Base-by-base conservation (phyloP, 2,329 filamentous ascomycete genomes). In the Orbilia brochopaga region DNA sequence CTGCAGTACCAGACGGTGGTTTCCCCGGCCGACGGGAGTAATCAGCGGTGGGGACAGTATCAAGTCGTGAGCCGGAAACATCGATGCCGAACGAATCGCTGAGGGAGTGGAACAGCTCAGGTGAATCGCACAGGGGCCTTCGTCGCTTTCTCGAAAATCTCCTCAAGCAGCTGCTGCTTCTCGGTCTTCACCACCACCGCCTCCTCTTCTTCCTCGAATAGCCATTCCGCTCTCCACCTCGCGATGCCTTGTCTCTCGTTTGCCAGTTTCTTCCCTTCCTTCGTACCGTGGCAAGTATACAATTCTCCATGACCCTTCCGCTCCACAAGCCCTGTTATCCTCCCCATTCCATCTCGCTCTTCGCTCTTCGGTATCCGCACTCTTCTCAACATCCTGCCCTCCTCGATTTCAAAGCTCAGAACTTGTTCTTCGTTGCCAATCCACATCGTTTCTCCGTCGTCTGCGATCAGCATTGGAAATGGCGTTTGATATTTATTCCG, bases 381-480 rank as follows among this genome's bases (percentile, higher is more conserved):
- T 11, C 88, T 86, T 46, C 88, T 88, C 37, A 94, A 78, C 27
- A 93, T 80, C 15, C 83, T 85, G 0, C 92, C 93, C 66, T 93
- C 86, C 65, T 91, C 89, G 50, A 97, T 81, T 75, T 93, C 88
- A 74, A 94, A 89, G 0, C 53, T 59, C 2, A 70, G n/a, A 13
- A 70, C 10, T 10, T 70, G 58, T 8, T 64, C 66, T 40, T 63
- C 66, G 17, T 24, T 53, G 89, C 84, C 37, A 96, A 82, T 53
- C 61, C 69, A 67, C n/a, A 66, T 23, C 2, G 97, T 88, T 79
- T 97, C 88, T 35, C 86, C 85, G 69, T 88, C 87, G 83, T 0
- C 83, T 83, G 87, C 83, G 7, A 87, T 79, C 61, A 91, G 80
- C 66, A 91, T 86, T 51, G 82, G 83, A 19, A 85, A 81, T 69